Evolutionary conservation across 371 early-diverging fungal genomes (phyloP).

Genomic region (Nematocida sp.): DNA sequence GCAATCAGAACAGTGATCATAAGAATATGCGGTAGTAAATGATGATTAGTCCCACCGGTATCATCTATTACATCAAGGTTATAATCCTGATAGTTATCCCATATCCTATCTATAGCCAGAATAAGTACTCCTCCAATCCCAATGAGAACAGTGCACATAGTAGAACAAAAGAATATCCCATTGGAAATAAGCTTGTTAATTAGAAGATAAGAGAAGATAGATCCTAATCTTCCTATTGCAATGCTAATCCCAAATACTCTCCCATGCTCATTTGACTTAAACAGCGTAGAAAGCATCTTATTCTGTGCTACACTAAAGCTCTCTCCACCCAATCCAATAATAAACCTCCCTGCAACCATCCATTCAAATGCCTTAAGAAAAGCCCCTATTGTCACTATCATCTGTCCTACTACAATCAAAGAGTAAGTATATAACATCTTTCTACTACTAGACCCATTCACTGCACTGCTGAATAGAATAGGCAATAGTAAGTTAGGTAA

Average conservation of each 20-base stretch:
- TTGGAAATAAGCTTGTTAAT: slow-evolving; percentile 61
- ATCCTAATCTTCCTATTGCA: slow-evolving; percentile 67
- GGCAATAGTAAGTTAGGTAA: slow-evolving; percentile 72
- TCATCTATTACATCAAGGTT: not conserved
- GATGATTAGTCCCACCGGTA: slow-evolving; percentile 11
- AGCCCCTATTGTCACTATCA: slow-evolving; percentile 67
- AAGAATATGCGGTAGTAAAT: slow-evolving; percentile 50
- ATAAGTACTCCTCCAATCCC: slow-evolving; percentile 14
- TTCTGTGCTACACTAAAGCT: slow-evolving; percentile 69
- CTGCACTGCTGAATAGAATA: slow-evolving; percentile 66
- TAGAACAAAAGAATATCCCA: slow-evolving; percentile 9
- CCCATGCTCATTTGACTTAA: slow-evolving; percentile 66
- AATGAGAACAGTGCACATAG: slow-evolving; percentile 32
- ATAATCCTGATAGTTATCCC: not conserved
- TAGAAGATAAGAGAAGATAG: slow-evolving; percentile 68
- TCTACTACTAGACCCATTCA: slow-evolving; percentile 62
- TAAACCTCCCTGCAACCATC: slow-evolving; percentile 68
- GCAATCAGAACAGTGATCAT: slow-evolving; percentile 53
- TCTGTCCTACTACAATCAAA: slow-evolving; percentile 67
- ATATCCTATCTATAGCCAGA: not conserved
- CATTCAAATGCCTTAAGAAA: slow-evolving; percentile 61
- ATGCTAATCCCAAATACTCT: slow-evolving; percentile 68
- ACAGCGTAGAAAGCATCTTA: slow-evolving; percentile 67
- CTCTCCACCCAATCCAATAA: slow-evolving; percentile 72
- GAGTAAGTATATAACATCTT: slow-evolving; percentile 65